Evolutionary conservation across 2,329 filamentous ascomycete species (phyloP).

Genomic region (Drechslerella coelobrocha): DNA sequence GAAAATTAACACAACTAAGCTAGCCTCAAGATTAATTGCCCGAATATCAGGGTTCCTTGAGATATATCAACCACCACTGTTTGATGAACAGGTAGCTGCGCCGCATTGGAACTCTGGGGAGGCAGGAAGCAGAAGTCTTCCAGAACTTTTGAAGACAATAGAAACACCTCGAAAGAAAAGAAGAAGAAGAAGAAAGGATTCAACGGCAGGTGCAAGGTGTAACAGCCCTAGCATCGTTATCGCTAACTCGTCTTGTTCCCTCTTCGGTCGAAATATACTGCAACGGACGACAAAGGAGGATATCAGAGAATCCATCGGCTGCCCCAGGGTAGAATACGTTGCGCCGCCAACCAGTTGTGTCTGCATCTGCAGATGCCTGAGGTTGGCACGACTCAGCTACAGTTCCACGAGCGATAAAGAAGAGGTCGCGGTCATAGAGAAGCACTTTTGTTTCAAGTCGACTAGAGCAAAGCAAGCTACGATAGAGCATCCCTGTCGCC

Average conservation of each 20-base stretch:
- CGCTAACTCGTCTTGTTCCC: no score
- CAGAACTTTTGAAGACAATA: no score
- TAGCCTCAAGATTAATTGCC: background rate
- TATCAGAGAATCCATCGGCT: background rate
- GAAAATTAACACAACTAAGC: background rate
- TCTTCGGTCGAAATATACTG: no score
- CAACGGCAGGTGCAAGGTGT: no score
- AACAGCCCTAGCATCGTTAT: no score
- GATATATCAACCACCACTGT: background rate
- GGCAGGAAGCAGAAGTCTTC: no score
- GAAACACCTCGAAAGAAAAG: no score
- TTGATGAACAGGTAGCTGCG: no score
- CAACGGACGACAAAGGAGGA: no score
- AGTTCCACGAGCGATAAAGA: constrained; percentile 48
- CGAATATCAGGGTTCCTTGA: background rate
- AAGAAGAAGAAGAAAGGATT: no score
- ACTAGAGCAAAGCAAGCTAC: constrained; percentile 21
- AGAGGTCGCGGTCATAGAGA: constrained; percentile 20
- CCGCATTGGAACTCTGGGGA: no score
- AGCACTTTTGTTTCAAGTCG: constrained; percentile 30
- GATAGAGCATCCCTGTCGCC: constrained; percentile 22
- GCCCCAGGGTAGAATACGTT: constrained; percentile 6
- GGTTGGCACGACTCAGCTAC: constrained; percentile 36
- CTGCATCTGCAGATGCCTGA: background rate
- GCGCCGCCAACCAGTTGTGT: constrained; percentile 36